Percentiles rank a stretch among this genome's conserved stretches.
Conservation (phyloP, 768 basidiomycete species). For the Sutorius australiensis region DNA sequence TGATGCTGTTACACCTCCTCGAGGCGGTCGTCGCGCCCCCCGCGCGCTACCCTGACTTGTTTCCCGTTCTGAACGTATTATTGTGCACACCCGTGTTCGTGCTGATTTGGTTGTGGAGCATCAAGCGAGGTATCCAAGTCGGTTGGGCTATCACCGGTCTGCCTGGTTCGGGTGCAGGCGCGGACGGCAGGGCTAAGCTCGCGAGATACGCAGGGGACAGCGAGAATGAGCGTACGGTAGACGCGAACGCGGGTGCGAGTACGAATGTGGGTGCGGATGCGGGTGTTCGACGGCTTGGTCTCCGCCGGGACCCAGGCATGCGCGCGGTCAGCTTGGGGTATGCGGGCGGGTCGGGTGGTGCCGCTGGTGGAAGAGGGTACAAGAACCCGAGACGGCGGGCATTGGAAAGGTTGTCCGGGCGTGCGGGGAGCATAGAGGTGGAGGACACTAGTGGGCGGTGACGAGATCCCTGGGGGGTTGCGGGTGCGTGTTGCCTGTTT, state of each 20-base stretch:
- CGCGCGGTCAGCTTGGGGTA: conserved; percentile 30
- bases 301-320: conserved; percentile 17
- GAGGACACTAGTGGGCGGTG: conserved; percentile 4
- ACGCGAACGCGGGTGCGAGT: neutral
- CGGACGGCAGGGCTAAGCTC: neutral
- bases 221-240: conserved; percentile 4
- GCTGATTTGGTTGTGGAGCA: conserved; percentile 85
- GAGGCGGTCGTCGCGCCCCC: conserved; percentile 66
- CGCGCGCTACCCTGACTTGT: conserved; percentile 78
- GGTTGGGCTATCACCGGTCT: conserved; percentile 74
- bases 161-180: conserved; percentile 18
- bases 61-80: conserved; percentile 79
- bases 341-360: conserved; percentile 8
- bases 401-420: conserved; percentile 15
- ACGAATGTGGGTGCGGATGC: neutral
- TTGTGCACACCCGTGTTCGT: conserved; percentile 77
- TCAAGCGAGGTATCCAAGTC: conserved; percentile 74
- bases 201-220: neutral
- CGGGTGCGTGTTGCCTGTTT: neutral
- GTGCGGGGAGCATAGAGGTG: conserved; percentile 18
- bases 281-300: neutral
- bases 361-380: conserved; percentile 1
- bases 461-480: neutral
- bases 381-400: conserved; percentile 24
- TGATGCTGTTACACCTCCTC: conserved; percentile 54